Evolutionary conservation across 2,329 filamentous ascomycete genomes (phyloP).

Genomic region (Pseudocercospora eumusae): DNA sequence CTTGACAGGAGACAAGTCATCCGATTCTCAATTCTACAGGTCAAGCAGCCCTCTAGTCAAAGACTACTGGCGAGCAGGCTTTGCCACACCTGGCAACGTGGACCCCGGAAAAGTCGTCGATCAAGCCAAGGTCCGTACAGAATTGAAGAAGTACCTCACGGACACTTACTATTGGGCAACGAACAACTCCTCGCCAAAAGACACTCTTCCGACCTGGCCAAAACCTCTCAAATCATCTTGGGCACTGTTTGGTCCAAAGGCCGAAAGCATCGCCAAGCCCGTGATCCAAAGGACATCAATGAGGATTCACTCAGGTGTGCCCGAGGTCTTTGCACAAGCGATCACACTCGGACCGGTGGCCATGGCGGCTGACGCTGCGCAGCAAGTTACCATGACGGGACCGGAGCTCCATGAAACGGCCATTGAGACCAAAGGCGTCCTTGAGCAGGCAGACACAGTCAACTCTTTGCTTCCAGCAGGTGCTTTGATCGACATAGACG

Average conservation of each 20-base stretch:
- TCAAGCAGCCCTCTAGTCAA: not conserved
- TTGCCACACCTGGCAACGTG: not conserved
- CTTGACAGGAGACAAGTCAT: not conserved
- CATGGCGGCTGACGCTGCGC: not conserved
- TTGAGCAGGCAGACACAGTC: not conserved
- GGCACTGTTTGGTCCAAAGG: not conserved
- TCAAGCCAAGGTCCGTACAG: not conserved
- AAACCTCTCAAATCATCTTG: not conserved
- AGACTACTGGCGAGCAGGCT: not conserved
- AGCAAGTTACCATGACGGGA: not conserved
- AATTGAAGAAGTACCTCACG: not conserved
- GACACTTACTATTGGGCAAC: conserved; percentile 3
- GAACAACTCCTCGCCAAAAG: not conserved
- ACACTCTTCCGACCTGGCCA: not conserved
- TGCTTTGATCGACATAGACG: not conserved
- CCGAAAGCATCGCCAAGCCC: not conserved
- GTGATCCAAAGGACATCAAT: not conserved
- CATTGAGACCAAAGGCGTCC: not conserved
- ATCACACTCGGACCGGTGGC: not conserved
- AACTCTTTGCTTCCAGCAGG: not conserved
- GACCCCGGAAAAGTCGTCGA: not conserved
- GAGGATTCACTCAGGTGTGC: not conserved
- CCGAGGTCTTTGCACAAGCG: not conserved
- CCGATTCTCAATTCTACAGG: not conserved
- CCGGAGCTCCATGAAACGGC: not conserved